A percentile compares a stretch with the other conserved stretches of the same genome.
Evolutionary conservation across 495 filamentous ascomycete species (phyloP).

Genomic region (Corynascus novoguineensis): DNA sequence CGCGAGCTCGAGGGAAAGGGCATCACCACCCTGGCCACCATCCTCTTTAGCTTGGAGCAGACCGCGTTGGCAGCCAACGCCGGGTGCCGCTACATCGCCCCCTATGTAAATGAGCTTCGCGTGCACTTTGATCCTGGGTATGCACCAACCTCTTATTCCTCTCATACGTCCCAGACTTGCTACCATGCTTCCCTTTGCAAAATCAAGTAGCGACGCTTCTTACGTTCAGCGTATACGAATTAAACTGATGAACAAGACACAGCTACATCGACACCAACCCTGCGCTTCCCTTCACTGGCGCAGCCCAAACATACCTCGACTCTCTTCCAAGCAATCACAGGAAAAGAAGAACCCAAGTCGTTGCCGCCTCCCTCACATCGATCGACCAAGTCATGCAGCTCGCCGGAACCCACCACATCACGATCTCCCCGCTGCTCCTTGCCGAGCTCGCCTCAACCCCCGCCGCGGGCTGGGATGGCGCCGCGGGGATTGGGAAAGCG

Average conservation of each 20-base stretch:
- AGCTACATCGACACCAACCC: slow-evolving; percentile 45
- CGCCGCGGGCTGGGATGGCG: slow-evolving; percentile 21
- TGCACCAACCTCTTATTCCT: slow-evolving; percentile 10
- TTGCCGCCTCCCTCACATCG: slow-evolving; percentile 53
- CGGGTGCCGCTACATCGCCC: slow-evolving; percentile 55
- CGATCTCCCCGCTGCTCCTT: slow-evolving; percentile 50
- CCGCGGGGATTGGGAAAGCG: slow-evolving; percentile 14
- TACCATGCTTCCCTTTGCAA: too few relatives aligned
- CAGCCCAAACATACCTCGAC: slow-evolving; percentile 52
- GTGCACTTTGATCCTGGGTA: slow-evolving; percentile 55
- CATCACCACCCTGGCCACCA: slow-evolving; percentile 56
- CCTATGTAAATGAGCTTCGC: slow-evolving; percentile 60
- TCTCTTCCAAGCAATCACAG: slow-evolving; percentile 13
- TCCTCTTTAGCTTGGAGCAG: slow-evolving; percentile 55
- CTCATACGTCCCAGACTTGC: background rate
- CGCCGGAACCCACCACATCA: slow-evolving; percentile 54
- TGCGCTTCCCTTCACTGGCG: slow-evolving; percentile 45
- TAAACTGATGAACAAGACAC: background rate
- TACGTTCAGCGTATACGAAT: too few relatives aligned
- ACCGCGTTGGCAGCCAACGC: slow-evolving; percentile 51
- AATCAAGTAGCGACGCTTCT: too few relatives aligned
- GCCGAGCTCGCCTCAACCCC: slow-evolving; percentile 40
- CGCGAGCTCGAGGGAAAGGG: slow-evolving; percentile 47
- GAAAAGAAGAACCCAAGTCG: slow-evolving; percentile 54
- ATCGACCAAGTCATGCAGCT: slow-evolving; percentile 53